Percentiles rank a stretch among this genome's conserved stretches.
phyloP scores from a whole-genome alignment of 495 filamentous ascomycete genomes.

The Parmelia sp. region DNA sequence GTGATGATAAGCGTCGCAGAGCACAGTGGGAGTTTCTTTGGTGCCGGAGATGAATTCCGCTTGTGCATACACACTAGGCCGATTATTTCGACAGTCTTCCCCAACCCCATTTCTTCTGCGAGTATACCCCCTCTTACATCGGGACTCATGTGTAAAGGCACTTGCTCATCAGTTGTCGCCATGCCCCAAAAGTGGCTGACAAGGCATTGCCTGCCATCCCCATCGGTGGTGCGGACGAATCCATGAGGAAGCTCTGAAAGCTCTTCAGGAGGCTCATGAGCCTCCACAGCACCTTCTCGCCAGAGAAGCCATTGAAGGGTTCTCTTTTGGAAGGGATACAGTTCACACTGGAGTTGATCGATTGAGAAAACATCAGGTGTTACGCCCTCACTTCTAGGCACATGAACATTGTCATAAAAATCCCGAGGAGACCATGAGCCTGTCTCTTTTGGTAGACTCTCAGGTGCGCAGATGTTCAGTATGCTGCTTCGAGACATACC shows the following conservation, averaged over 20 bases:
- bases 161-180: constrained; percentile 46
- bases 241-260: constrained; percentile 18
- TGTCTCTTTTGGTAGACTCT: neutral
- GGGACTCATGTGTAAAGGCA: constrained; percentile 38
- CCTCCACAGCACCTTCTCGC: constrained; percentile 46
- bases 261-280: neutral
- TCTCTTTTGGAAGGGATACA: constrained; percentile 68
- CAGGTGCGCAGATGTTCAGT: constrained; percentile 15
- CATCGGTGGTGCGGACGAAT: constrained; percentile 37
- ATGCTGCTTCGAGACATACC: constrained; percentile 16
- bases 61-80: constrained; percentile 63
- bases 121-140: constrained; percentile 57
- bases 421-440: constrained; percentile 46
- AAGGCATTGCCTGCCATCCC: constrained; percentile 46
- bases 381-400: constrained; percentile 35
- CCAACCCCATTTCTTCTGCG: constrained; percentile 94
- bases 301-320: constrained; percentile 63
- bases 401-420: constrained; percentile 61
- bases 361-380: constrained; percentile 22
- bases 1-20: constrained; percentile 80
- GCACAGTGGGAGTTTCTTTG: constrained; percentile 38
- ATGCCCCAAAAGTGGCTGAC: constrained; percentile 61
- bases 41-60: constrained; percentile 29
- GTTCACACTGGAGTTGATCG: constrained; percentile 42
- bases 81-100: constrained; percentile 89